phyloP scores from a whole-genome alignment of 768 basidiomycete species.

The Termitomyces sp. region DNA sequence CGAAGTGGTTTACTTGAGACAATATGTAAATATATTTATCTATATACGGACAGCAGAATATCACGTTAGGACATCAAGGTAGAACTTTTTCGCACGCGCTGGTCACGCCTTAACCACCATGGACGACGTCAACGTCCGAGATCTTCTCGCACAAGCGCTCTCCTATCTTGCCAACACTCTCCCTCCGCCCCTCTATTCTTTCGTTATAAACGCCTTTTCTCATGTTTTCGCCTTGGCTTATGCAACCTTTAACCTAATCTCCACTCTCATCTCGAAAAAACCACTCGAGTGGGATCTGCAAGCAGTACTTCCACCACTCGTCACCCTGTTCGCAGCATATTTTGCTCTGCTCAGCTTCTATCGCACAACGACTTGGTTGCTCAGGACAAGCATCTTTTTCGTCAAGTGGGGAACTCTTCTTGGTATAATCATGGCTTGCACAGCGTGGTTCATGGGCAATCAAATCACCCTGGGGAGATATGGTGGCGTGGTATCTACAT shows the following conservation, averaged over 20 bases:
- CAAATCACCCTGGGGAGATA: constrained; percentile 29
- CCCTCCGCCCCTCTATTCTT: constrained; percentile 49
- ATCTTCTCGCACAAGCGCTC: constrained; percentile 48
- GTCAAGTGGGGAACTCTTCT: constrained; percentile 74
- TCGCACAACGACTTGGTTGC: constrained; percentile 71
- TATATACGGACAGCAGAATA: not conserved
- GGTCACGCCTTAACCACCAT: constrained; percentile 15
- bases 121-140: constrained; percentile 31
- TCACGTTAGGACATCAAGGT: not conserved
- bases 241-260: constrained; percentile 41
- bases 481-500: constrained; percentile 31
- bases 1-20: not conserved
- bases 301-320: constrained; percentile 64
- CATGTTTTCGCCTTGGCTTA: constrained; percentile 45
- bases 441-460: constrained; percentile 48
- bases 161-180: constrained; percentile 47
- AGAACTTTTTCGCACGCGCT: not conserved
- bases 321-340: constrained; percentile 68
- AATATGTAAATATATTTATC: not conserved
- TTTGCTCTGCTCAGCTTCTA: constrained; percentile 73
- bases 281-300: constrained; percentile 64
- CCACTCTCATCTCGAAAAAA: constrained; percentile 41
- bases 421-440: constrained; percentile 43
- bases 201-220: constrained; percentile 45
- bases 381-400: constrained; percentile 62